Percentiles rank a stretch among this genome's conserved stretches.
These are phyloP conservation scores for Trematosphaeria pertusa DNA, from an alignment of 2,329 filamentous ascomycete genomes.

Conservation along the genomic window DNA sequence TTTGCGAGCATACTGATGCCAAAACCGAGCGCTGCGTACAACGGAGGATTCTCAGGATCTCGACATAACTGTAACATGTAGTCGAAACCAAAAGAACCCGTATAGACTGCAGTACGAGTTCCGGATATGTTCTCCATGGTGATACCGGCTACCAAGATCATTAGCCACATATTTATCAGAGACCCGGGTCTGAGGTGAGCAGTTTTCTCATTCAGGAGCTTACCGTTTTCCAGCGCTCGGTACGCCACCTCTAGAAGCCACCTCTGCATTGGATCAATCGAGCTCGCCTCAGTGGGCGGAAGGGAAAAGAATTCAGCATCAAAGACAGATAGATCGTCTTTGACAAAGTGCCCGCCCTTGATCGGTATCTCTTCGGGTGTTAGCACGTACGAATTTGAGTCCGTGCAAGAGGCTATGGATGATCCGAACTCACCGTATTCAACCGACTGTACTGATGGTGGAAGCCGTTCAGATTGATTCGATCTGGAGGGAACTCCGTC, in stretches of 20 bases:
- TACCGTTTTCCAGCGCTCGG: slow-evolving; percentile 47
- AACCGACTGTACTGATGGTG: slow-evolving; percentile 6
- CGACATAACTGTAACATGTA: slow-evolving; percentile 3
- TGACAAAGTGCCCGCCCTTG: slow-evolving; percentile 14
- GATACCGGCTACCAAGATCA: slow-evolving; percentile 25
- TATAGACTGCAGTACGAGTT: slow-evolving; percentile 1
- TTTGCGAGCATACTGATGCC: slow-evolving; percentile 11
- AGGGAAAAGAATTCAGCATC: slow-evolving; percentile 39
- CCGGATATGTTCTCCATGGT: slow-evolving; percentile 7
- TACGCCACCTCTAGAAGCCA: slow-evolving; percentile 29
- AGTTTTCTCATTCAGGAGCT: slow-evolving; percentile 21
- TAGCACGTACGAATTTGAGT: background rate
- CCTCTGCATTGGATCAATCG: slow-evolving; percentile 33
- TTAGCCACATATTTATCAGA: no score
- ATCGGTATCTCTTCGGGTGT: slow-evolving; percentile 1
- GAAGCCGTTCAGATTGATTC: slow-evolving; percentile 14
- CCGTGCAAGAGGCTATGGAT: background rate
- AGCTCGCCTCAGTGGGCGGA: slow-evolving; percentile 17
- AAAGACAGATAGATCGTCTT: slow-evolving; percentile 35
- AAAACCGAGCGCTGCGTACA: slow-evolving; percentile 5
- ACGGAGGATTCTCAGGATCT: background rate
- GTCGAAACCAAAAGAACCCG: slow-evolving; percentile 6
- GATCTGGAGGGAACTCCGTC: slow-evolving; percentile 13
- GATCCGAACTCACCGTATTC: background rate
- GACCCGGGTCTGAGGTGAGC: no score